Evolutionary conservation across 169 alveolate species (phyloP).

Genomic region (Babesia caballi): DNA sequence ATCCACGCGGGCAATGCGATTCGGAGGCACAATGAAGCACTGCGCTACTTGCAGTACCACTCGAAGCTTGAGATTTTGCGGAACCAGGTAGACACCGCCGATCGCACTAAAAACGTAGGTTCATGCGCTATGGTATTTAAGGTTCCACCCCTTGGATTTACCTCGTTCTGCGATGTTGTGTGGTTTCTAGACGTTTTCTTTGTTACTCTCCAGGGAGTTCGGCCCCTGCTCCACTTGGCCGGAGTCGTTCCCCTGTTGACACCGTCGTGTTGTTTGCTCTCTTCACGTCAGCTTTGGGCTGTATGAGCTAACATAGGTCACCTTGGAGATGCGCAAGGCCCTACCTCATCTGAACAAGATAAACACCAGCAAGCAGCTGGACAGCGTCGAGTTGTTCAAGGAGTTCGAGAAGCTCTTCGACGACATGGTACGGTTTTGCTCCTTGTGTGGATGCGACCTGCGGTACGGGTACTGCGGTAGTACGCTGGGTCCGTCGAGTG

Average conservation of each 20-base stretch:
- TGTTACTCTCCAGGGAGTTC: too few relatives aligned
- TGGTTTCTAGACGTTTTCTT: too few relatives aligned
- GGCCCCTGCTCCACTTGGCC: too few relatives aligned
- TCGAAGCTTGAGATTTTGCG: slow-evolving; percentile 47
- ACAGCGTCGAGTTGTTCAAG: slow-evolving; percentile 25
- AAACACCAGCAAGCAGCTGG: slow-evolving; percentile 11
- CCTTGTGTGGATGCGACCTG: too few relatives aligned
- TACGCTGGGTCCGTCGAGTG: too few relatives aligned
- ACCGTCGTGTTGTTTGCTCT: too few relatives aligned
- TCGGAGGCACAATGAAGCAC: slow-evolving; percentile 52
- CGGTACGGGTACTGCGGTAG: too few relatives aligned
- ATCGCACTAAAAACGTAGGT: slow-evolving; percentile 43
- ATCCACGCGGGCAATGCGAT: slow-evolving; percentile 60
- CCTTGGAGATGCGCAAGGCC: slow-evolving; percentile 29
- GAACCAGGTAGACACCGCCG: slow-evolving; percentile 41
- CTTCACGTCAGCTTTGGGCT: too few relatives aligned
- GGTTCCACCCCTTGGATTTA: too few relatives aligned
- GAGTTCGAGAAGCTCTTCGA: slow-evolving; percentile 55
- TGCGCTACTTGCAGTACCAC: slow-evolving; percentile 45
- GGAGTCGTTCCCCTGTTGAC: too few relatives aligned
- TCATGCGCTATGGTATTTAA: too few relatives aligned
- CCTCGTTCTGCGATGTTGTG: too few relatives aligned
- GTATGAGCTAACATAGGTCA: slow-evolving; percentile 17
- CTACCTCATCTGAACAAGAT: slow-evolving; percentile 42
- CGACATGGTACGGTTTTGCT: slow-evolving; percentile 38